Conservation (phyloP, 305 asterid species). For the Plantago lanceolata region DNA sequence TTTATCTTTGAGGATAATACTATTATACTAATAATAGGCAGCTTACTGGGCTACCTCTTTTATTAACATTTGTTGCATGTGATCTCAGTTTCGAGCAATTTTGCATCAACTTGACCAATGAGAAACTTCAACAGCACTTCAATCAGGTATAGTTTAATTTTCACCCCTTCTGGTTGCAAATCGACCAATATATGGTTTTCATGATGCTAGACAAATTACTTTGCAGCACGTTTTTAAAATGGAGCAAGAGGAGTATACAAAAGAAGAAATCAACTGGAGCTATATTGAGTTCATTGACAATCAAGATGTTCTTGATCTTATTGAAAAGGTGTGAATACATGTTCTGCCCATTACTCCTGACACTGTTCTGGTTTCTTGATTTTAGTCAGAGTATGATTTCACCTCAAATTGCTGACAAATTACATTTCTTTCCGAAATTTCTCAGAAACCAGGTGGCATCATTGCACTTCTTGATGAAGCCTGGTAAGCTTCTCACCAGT, state of each 20-base stretch:
- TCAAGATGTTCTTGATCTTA: constrained; percentile 58
- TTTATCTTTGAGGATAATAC: constrained; percentile 18
- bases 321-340: constrained; percentile 49
- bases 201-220: constrained; percentile 27
- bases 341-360: not conserved
- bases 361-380: not conserved
- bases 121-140: constrained; percentile 71
- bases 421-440: constrained; percentile 14
- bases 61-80: constrained; percentile 19
- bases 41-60: not conserved
- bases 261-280: constrained; percentile 98
- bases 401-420: constrained; percentile 12
- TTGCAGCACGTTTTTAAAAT: constrained; percentile 95
- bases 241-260: constrained; percentile 80
- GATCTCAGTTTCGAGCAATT: constrained; percentile 53
- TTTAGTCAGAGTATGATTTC: not conserved
- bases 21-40: constrained; percentile 9
- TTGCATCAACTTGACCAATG: constrained; percentile 61
- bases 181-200: constrained; percentile 17
- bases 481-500: constrained; percentile 33
- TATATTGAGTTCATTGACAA: constrained; percentile 96
- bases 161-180: constrained; percentile 5
- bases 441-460: constrained; percentile 59
- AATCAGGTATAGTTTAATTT: constrained; percentile 64
- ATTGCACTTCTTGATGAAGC: constrained; percentile 54